Percentiles rank a stretch among this genome's conserved stretches.
These are phyloP conservation scores for Penicillium argentinense DNA, from an alignment of 495 filamentous ascomycete genomes.

Conservation along the genomic window DNA sequence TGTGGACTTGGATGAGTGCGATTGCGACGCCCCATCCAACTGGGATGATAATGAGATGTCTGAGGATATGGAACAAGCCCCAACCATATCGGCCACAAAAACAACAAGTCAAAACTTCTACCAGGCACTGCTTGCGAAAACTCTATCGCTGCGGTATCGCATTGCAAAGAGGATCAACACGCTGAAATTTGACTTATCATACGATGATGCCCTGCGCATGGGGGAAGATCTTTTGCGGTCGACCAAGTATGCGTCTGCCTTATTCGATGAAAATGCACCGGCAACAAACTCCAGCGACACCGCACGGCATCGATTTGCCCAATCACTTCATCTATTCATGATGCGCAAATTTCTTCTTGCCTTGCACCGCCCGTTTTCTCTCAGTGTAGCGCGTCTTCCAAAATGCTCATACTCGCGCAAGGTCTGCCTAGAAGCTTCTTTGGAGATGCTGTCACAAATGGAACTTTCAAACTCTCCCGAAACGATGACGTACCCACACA, in stretches of 20 bases:
- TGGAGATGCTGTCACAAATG: constrained; percentile 50
- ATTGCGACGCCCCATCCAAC: constrained; percentile 55
- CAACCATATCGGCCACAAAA: constrained; percentile 28
- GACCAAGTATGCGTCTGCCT: constrained; percentile 28
- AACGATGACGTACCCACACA: constrained; percentile 23
- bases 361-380: constrained; percentile 54
- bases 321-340: constrained; percentile 40
- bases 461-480: constrained; percentile 26
- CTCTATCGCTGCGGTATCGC: constrained; percentile 48
- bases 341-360: constrained; percentile 53
- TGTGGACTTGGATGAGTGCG: constrained; percentile 44
- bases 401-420: constrained; percentile 59
- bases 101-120: constrained; percentile 52
- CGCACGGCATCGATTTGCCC: constrained; percentile 32
- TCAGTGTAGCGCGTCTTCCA: constrained; percentile 46
- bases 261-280: constrained; percentile 26
- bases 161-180: constrained; percentile 50
- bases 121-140: constrained; percentile 49
- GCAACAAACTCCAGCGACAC: constrained; percentile 19
- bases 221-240: constrained; percentile 39
- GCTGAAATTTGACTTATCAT: constrained; percentile 47
- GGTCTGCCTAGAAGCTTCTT: constrained; percentile 48
- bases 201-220: constrained; percentile 50
- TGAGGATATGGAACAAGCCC: constrained; percentile 37
- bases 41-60: constrained; percentile 56